Percentiles rank a stretch among this genome's conserved stretches.
These are phyloP conservation scores for Pythium aphanidermatum DNA, from an alignment of 352 stramenopile genomes.

Conservation along the genomic window DNA sequence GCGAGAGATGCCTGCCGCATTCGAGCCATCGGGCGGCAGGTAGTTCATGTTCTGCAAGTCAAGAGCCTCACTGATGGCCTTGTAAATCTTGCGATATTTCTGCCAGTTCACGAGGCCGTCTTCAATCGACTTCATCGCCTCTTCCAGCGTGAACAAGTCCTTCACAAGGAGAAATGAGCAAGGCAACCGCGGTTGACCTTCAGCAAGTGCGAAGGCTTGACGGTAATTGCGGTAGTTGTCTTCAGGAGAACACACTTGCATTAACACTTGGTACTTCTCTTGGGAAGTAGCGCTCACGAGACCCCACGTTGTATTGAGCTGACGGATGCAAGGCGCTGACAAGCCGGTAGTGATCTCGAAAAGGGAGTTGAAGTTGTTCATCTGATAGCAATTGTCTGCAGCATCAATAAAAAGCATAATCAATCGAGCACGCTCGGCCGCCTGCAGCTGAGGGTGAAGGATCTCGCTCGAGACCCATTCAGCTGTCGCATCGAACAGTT, in stretches of 20 bases:
- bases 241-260: slow-evolving; percentile 75
- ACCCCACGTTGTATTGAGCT: slow-evolving; percentile 81
- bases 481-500: slow-evolving; percentile 79
- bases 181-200: slow-evolving; percentile 68
- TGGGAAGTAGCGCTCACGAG: slow-evolving; percentile 49
- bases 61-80: slow-evolving; percentile 70
- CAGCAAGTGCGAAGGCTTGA: slow-evolving; percentile 67
- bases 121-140: slow-evolving; percentile 80
- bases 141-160: slow-evolving; percentile 83
- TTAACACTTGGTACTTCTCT: slow-evolving; percentile 80
- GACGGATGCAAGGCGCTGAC: slow-evolving; percentile 72
- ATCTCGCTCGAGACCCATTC: slow-evolving; percentile 88
- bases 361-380: slow-evolving; percentile 89
- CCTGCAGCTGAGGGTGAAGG: slow-evolving; percentile 76
- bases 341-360: slow-evolving; percentile 79
- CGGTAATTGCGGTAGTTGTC: slow-evolving; percentile 86
- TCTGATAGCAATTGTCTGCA: slow-evolving; percentile 72
- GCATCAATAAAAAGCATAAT: slow-evolving; percentile 83
- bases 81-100: slow-evolving; percentile 82
- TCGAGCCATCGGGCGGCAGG: slow-evolving; percentile 34
- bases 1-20: slow-evolving; percentile 36
- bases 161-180: slow-evolving; percentile 87
- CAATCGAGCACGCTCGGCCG: slow-evolving; percentile 71
- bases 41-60: slow-evolving; percentile 79
- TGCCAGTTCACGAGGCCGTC: slow-evolving; percentile 82